Percentiles rank a stretch among this genome's conserved stretches.
phyloP scores from a whole-genome alignment of 768 basidiomycete species.

The Hysterangium stoloniferum region DNA sequence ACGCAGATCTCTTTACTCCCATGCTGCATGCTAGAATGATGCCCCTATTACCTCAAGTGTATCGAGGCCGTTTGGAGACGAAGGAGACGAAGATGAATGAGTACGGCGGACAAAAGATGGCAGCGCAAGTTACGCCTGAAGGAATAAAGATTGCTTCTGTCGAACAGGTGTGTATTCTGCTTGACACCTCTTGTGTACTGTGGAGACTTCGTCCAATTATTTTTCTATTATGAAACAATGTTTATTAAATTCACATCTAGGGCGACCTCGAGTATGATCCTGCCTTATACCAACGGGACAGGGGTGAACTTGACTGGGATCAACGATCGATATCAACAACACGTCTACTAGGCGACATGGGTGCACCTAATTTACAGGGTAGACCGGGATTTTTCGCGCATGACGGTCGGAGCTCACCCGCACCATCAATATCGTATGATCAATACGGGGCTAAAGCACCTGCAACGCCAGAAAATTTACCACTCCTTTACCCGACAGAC shows the following conservation, averaged over 20 bases:
- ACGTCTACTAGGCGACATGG: constrained; percentile 30
- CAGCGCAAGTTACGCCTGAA: constrained; percentile 65
- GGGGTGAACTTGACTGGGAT: constrained; percentile 88
- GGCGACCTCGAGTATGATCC: constrained; percentile 78
- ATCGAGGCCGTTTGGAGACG: constrained; percentile 59
- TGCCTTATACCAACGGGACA: constrained; percentile 66
- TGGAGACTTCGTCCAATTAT: not conserved
- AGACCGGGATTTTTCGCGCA: not conserved
- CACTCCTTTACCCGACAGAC: constrained; percentile 5
- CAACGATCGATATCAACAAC: constrained; percentile 60
- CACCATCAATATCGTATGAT: constrained; percentile 4
- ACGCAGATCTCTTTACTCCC: constrained; percentile 79
- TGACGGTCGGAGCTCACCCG: constrained; percentile 9
- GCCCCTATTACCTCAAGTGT: constrained; percentile 67
- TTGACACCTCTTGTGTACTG: not conserved
- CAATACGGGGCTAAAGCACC: constrained; percentile 5
- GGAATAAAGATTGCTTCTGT: constrained; percentile 81
- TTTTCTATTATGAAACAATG: too few species aligned
- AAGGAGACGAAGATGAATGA: constrained; percentile 64
- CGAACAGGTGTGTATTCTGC: constrained; percentile 45
- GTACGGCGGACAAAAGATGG: constrained; percentile 71
- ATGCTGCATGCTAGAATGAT: constrained; percentile 86
- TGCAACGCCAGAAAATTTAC: constrained; percentile 1
- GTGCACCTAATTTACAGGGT: not conserved
- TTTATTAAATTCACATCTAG: constrained; percentile 24